Conservation (phyloP, 2,329 filamentous ascomycete genomes). For the Aureobasidium sp. region DNA sequence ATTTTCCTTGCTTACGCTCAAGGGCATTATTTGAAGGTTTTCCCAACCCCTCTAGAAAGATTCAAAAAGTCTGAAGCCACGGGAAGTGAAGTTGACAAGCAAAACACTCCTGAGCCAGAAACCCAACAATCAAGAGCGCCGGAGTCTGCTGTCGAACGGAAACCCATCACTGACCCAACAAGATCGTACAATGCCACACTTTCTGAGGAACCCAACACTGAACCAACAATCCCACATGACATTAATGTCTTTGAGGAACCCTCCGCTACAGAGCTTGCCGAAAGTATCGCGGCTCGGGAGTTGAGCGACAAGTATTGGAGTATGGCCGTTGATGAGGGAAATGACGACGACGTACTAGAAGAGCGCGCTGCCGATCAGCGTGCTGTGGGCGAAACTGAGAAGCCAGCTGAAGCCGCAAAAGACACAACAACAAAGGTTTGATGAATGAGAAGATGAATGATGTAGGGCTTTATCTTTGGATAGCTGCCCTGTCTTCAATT, state of each 20-base stretch:
- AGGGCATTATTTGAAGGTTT: neutral
- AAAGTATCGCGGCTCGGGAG: neutral
- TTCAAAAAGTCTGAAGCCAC: no score
- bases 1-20: neutral
- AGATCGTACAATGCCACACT: no score
- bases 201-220: no score
- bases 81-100: neutral
- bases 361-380: constrained; percentile 7
- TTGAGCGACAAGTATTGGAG: neutral
- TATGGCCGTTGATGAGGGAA: neutral
- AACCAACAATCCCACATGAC: no score
- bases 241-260: neutral
- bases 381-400: neutral
- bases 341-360: neutral
- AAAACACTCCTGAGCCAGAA: neutral
- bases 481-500: neutral
- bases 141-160: no score
- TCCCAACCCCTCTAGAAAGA: no score
- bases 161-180: no score
- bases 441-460: no score
- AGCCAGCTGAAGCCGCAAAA: no score
- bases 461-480: no score
- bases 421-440: no score
- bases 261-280: neutral
- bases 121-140: no score